phyloP scores from a whole-genome alignment of 768 basidiomycete species.

The Serendipita vermifera region DNA sequence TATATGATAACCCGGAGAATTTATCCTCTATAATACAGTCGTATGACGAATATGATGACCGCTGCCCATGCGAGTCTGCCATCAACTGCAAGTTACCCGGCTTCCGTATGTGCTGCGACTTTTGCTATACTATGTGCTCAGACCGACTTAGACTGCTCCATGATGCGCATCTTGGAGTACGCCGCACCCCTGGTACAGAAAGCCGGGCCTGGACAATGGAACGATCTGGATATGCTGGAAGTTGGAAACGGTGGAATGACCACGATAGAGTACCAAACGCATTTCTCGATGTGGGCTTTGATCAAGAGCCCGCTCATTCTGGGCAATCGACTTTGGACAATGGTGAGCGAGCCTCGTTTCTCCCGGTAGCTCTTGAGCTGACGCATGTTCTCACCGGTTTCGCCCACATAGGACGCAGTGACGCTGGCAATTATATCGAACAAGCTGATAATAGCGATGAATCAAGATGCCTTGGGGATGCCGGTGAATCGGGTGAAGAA shows the following conservation, averaged over 20 bases:
- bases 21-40: conserved; percentile 17
- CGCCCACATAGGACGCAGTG: conserved; percentile 17
- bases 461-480: conserved; percentile 23
- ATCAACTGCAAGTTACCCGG: conserved; percentile 29
- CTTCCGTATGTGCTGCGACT: conserved; percentile 24
- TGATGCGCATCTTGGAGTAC: conserved; percentile 41
- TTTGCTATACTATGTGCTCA: too few relatives aligned
- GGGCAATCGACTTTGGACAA: conserved; percentile 29
- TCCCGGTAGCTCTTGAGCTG: neutral
- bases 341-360: conserved; percentile 18
- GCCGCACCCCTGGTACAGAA: conserved; percentile 39
- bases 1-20: conserved; percentile 22
- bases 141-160: conserved; percentile 25
- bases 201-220: conserved; percentile 34
- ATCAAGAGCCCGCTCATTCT: conserved; percentile 35
- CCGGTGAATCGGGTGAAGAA: conserved; percentile 28
- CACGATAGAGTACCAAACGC: conserved; percentile 30
- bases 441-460: conserved; percentile 27
- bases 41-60: conserved; percentile 26
- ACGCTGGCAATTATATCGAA: conserved; percentile 29
- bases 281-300: conserved; percentile 44
- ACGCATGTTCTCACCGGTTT: neutral
- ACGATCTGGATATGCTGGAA: conserved; percentile 43
- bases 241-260: conserved; percentile 36
- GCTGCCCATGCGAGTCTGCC: conserved; percentile 27